Evolutionary conservation across 108 stramenopile species (phyloP), one percentile per base, ranked within the genome.

Genomic region (Discostella pseudostelligera): DNA sequence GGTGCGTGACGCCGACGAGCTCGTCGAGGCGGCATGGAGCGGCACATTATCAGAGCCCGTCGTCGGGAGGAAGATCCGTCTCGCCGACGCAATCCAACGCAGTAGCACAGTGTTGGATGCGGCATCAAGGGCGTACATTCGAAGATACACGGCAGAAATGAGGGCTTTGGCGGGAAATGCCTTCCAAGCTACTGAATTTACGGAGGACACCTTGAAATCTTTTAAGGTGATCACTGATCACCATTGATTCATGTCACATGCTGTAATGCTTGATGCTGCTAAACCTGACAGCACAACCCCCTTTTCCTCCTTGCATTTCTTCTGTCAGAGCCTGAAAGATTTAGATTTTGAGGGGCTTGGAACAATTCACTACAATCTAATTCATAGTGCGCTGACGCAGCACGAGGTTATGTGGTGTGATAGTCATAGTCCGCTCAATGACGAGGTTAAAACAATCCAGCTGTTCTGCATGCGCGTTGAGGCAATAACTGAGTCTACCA

Each of bases 11-110:
- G 49, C 49, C 22, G 5, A 21, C 12, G 25, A 22, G 10, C 49
- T 50, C 12, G 5, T 50, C 49, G 24, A 50, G 19, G 49, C 49
- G 49, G 49, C 49, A 7, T 49, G 49, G 49, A 25, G 25, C 25
- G 49, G 49, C 5, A 25, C 49, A 21, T 25, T 49, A 20, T 49
- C 20, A 16, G 22, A 49, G 49, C 8, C 1, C 24, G 21, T 49
- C 20, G 6, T 49, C 5, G 25, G 12, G 49, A 21, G 21, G 49
- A 49, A 25, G 21, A 49, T 49, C 19, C 49, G 24, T 21, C 46
- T 50, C 49, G 22, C 49, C 22, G 49, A 22, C 22, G 49, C 49
- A 25, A 21, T 21, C 3, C 49, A 22, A 12, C 12, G 21, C 21
- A 49, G 49, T 12, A 25, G 20, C 24, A 50, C 1, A 17, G 46